Evolutionary conservation across 2,329 filamentous ascomycete species (phyloP).

Genomic region (Aureobasidium sp.): DNA sequence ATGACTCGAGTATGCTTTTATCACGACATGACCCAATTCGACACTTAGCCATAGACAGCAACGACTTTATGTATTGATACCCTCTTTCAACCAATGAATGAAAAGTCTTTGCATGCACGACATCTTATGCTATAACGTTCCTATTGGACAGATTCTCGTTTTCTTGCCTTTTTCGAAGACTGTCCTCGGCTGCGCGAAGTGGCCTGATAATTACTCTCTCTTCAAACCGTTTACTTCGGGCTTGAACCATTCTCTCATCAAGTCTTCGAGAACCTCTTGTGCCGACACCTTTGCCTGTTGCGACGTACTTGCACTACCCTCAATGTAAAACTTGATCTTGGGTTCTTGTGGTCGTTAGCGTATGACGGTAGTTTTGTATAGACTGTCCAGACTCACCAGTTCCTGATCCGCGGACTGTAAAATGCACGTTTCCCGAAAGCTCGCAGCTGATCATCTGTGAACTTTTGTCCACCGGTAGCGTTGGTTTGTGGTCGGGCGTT

Average conservation of each 20-base stretch:
- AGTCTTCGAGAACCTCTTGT: conserved; percentile 38
- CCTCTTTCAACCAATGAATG: neutral
- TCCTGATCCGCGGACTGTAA: conserved; percentile 55
- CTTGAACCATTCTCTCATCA: conserved; percentile 45
- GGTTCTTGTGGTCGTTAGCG: conserved; percentile 38
- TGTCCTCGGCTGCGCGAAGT: too few species aligned
- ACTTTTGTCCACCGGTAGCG: conserved; percentile 48
- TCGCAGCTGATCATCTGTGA: conserved; percentile 60
- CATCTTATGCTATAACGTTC: too few species aligned
- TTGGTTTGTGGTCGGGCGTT: conserved; percentile 44
- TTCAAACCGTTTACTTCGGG: conserved; percentile 24
- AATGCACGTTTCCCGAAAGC: conserved; percentile 48
- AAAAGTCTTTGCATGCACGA: neutral
- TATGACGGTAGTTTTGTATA: too few species aligned
- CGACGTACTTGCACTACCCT: conserved; percentile 37
- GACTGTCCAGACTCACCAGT: conserved; percentile 30
- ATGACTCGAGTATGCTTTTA: neutral
- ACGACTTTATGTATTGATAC: conserved; percentile 5
- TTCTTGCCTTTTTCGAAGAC: too few species aligned
- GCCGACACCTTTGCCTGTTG: conserved; percentile 39
- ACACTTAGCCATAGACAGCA: neutral
- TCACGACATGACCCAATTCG: neutral
- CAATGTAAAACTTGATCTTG: conserved; percentile 57
- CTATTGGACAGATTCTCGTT: too few species aligned
- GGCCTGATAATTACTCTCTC: neutral